Evolutionary conservation across 2,329 filamentous ascomycete genomes (phyloP).

Genomic region (Emmonsiellopsis sp.): DNA sequence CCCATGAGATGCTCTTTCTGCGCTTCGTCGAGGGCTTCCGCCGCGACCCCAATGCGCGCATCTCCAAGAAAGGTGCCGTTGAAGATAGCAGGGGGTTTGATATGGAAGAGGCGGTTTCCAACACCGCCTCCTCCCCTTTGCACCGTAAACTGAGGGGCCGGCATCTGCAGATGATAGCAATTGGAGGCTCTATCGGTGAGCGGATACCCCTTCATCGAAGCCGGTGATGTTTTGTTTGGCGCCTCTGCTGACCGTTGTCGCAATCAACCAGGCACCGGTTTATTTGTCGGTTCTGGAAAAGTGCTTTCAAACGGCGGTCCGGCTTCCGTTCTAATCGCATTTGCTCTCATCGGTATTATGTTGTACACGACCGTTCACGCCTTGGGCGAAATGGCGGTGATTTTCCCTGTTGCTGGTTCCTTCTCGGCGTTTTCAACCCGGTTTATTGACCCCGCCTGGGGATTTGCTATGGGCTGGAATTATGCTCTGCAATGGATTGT

Average conservation of each 20-base stretch:
- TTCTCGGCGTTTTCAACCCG: constrained; percentile 36
- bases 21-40: constrained; percentile 18
- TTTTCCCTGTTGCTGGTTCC: constrained; percentile 40
- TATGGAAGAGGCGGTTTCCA: constrained; percentile 17
- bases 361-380: constrained; percentile 58
- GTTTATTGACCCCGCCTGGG: constrained; percentile 40
- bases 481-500: constrained; percentile 61
- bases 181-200: constrained; percentile 46
- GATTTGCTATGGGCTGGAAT: constrained; percentile 41
- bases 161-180: constrained; percentile 51
- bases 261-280: constrained; percentile 27
- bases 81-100: constrained; percentile 15
- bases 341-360: constrained; percentile 39
- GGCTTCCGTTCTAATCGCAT: constrained; percentile 35
- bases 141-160: constrained; percentile 36
- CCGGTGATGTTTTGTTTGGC: not conserved
- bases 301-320: constrained; percentile 31
- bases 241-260: not conserved
- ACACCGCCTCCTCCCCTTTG: constrained; percentile 19
- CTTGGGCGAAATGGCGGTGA: constrained; percentile 40
- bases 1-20: not conserved
- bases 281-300: constrained; percentile 32
- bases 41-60: constrained; percentile 19
- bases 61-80: constrained; percentile 7
- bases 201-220: not conserved